Conservation (phyloP, 805 yeast genomes). For the Kodamaea lidongshanica region DNA sequence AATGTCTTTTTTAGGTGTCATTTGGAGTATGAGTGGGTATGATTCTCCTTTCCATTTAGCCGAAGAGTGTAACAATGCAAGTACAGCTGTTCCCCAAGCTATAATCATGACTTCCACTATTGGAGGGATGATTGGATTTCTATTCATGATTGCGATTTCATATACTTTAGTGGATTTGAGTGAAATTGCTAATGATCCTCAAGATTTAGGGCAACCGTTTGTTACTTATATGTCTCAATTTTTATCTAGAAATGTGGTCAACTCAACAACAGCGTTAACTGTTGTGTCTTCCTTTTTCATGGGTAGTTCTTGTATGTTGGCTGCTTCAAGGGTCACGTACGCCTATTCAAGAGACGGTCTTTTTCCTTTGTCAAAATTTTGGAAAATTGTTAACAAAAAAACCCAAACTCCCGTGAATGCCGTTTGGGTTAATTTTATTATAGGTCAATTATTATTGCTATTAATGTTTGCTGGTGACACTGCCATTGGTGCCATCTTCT, state of each 20-base stretch:
- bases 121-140: constrained; percentile 53
- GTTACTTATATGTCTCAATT: constrained; percentile 49
- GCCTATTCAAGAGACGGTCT: constrained; percentile 66
- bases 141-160: constrained; percentile 54
- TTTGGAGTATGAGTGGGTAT: constrained; percentile 71
- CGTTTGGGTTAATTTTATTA: constrained; percentile 49
- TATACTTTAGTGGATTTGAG: constrained; percentile 51
- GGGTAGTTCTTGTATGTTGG: constrained; percentile 57
- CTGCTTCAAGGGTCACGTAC: constrained; percentile 61
- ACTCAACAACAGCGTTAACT: constrained; percentile 38
- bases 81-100: constrained; percentile 60
- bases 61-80: constrained; percentile 66
- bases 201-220: constrained; percentile 54
- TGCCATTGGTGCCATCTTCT: constrained; percentile 65
- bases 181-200: constrained; percentile 40
- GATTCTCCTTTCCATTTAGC: constrained; percentile 70
- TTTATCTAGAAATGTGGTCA: constrained; percentile 34
- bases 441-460: constrained; percentile 51
- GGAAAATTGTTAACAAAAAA: constrained; percentile 43
- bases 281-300: constrained; percentile 39
- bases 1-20: constrained; percentile 54
- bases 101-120: constrained; percentile 51
- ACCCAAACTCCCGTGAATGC: constrained; percentile 64
- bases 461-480: constrained; percentile 59
- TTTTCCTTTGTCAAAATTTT: constrained; percentile 49